phyloP scores from a whole-genome alignment of 805 yeast genomes.

The Yarrowia deformans region DNA sequence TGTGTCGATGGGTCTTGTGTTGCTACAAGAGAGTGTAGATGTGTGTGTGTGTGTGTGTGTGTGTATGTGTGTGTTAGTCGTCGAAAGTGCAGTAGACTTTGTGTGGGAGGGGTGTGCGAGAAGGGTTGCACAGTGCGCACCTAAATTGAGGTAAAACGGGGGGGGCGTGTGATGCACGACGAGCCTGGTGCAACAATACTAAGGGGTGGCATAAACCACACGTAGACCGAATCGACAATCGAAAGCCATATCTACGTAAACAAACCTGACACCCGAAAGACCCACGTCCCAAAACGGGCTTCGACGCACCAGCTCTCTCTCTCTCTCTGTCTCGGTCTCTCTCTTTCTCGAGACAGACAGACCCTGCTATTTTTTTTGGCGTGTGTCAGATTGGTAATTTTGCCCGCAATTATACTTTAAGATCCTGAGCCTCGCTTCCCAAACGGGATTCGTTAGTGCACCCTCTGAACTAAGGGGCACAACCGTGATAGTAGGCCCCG shows the following conservation, averaged over 20 bases:
- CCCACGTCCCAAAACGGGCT: neutral
- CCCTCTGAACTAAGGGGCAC: conserved; percentile 11
- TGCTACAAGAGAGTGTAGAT: conserved; percentile 2
- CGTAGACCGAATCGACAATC: too few relatives aligned
- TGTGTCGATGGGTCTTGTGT: neutral
- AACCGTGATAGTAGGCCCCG: neutral
- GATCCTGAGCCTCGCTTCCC: conserved; percentile 31
- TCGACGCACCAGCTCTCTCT: neutral
- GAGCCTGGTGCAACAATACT: neutral
- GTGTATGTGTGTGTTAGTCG: conserved; percentile 11
- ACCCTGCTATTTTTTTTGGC: neutral
- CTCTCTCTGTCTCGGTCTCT: neutral
- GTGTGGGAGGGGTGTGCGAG: conserved; percentile 33
- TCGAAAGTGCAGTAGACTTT: conserved; percentile 30
- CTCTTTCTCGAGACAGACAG: neutral
- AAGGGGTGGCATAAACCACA: conserved; percentile 9
- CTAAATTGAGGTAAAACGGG: conserved; percentile 37
- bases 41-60: conserved; percentile 4
- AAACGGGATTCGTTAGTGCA: conserved; percentile 27
- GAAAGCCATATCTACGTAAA: too few relatives aligned
- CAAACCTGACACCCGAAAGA: neutral
- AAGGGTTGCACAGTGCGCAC: conserved; percentile 37
- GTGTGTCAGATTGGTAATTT: conserved; percentile 27
- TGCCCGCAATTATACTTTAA: conserved; percentile 25
- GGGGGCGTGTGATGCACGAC: conserved; percentile 27